These are phyloP conservation scores for Acorus gramineus DNA, from an alignment of 106 monocot species.

Conservation along the genomic window DNA sequence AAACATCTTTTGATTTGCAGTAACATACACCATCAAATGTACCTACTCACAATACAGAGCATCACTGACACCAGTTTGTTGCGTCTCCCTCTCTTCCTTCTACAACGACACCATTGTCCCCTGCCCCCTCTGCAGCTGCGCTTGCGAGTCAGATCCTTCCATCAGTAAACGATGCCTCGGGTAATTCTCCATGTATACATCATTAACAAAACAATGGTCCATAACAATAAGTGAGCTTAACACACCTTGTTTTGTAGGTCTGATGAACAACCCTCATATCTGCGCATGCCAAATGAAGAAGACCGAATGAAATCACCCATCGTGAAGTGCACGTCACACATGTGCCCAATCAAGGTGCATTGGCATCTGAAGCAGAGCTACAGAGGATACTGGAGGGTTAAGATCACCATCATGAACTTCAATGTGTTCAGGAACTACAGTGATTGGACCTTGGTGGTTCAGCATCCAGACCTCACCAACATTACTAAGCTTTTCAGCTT, in stretches of 20 bases:
- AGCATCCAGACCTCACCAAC: constrained; percentile 61
- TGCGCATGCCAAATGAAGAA: constrained; percentile 14
- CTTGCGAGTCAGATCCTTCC: constrained; percentile 23
- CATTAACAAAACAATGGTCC: too few species aligned
- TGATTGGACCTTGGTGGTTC: constrained; percentile 80
- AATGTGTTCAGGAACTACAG: constrained; percentile 62
- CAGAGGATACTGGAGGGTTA: constrained; percentile 77
- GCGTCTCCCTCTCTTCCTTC: constrained; percentile 77
- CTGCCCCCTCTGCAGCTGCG: constrained; percentile 70
- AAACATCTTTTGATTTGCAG: too few species aligned
- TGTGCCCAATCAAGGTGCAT: constrained; percentile 77
- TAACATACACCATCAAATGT: constrained; percentile 56
- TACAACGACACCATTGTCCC: constrained; percentile 50
- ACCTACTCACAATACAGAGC: constrained; percentile 52
- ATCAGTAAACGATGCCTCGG: constrained; percentile 25
- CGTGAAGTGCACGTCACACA: constrained; percentile 51
- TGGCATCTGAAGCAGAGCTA: constrained; percentile 84
- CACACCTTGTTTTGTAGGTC: constrained; percentile 17
- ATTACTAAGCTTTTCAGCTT: constrained; percentile 65
- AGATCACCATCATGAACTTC: constrained; percentile 70
- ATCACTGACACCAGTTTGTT: constrained; percentile 35
- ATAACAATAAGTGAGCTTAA: too few species aligned
- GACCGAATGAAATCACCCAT: background rate
- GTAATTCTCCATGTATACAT: constrained; percentile 17
- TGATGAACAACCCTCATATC: constrained; percentile 1